Evolutionary conservation across 2,329 filamentous ascomycete species (phyloP).

Genomic region (Verruconis gallopava): DNA sequence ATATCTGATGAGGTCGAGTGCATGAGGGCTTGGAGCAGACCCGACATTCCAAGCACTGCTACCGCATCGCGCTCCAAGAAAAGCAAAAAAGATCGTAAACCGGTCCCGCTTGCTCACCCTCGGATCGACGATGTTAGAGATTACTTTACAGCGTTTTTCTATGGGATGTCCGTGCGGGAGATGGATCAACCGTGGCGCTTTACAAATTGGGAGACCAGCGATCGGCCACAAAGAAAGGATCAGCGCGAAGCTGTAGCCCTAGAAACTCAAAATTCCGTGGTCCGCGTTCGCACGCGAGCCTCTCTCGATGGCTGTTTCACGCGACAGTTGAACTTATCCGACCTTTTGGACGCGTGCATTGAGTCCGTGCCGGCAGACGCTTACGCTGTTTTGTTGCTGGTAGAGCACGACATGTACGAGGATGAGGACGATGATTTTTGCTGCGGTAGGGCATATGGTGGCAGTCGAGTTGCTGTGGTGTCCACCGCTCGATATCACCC

Average conservation of each 20-base stretch:
- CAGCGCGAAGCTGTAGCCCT: conserved; percentile 31
- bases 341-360: conserved; percentile 46
- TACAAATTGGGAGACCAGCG: conserved; percentile 32
- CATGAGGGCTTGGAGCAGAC: conserved; percentile 33
- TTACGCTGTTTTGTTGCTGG: conserved; percentile 43
- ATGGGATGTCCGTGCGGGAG: conserved; percentile 38
- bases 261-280: conserved; percentile 21
- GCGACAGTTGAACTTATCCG: conserved; percentile 45
- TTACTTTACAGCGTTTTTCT: conserved; percentile 40
- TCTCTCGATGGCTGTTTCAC: conserved; percentile 35
- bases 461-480: conserved; percentile 48
- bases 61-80: conserved; percentile 10
- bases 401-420: conserved; percentile 53
- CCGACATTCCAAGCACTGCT: conserved; percentile 10
- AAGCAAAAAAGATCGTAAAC: background rate
- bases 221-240: conserved; percentile 4
- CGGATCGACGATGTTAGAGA: conserved; percentile 22
- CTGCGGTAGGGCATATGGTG: conserved; percentile 54
- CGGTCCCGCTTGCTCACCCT: conserved; percentile 12
- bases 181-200: conserved; percentile 32
- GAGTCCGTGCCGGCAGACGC: conserved; percentile 43
- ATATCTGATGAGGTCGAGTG: conserved; percentile 24
- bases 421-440: conserved; percentile 53
- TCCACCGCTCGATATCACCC: conserved; percentile 51
- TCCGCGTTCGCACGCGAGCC: conserved; percentile 39